Conservation (phyloP, 2,329 filamentous ascomycete genomes). For the Colletotrichum siamense region DNA sequence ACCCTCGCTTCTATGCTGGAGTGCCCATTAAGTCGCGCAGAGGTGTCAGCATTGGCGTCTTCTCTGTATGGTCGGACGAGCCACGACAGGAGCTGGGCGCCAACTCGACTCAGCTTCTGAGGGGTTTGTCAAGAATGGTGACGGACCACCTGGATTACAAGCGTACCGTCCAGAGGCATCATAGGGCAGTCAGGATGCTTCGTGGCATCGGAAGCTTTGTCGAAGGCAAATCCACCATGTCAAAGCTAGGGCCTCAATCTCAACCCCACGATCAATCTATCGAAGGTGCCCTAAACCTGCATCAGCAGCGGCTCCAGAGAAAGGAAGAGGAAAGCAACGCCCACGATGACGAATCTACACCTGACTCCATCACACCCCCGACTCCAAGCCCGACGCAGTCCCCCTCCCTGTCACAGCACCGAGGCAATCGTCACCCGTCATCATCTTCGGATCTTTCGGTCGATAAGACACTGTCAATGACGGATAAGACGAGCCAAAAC, state of each 20-base stretch:
- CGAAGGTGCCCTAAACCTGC: slow-evolving; percentile 22
- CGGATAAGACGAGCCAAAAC: fast-evolving
- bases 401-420: background rate
- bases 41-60: slow-evolving; percentile 48
- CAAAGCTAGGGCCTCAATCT: slow-evolving; percentile 17
- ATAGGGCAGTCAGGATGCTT: slow-evolving; percentile 40
- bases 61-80: slow-evolving; percentile 37
- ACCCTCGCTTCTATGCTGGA: slow-evolving; percentile 43
- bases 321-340: background rate
- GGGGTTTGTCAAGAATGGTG: slow-evolving; percentile 32
- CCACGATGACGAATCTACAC: fast-evolving
- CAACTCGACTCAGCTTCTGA: slow-evolving; percentile 30
- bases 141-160: slow-evolving; percentile 41
- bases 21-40: slow-evolving; percentile 43
- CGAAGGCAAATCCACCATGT: slow-evolving; percentile 35
- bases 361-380: background rate
- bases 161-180: slow-evolving; percentile 28
- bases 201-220: slow-evolving; percentile 40
- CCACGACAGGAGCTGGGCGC: slow-evolving; percentile 30
- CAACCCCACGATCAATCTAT: background rate
- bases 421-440: background rate
- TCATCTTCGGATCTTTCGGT: background rate
- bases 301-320: slow-evolving; percentile 10
- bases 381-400: background rate
- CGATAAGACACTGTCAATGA: slow-evolving; percentile 4